These are phyloP conservation scores for Ensete ventricosum DNA, from an alignment of 176 grass and related monocot species.

Conservation along the genomic window DNA sequence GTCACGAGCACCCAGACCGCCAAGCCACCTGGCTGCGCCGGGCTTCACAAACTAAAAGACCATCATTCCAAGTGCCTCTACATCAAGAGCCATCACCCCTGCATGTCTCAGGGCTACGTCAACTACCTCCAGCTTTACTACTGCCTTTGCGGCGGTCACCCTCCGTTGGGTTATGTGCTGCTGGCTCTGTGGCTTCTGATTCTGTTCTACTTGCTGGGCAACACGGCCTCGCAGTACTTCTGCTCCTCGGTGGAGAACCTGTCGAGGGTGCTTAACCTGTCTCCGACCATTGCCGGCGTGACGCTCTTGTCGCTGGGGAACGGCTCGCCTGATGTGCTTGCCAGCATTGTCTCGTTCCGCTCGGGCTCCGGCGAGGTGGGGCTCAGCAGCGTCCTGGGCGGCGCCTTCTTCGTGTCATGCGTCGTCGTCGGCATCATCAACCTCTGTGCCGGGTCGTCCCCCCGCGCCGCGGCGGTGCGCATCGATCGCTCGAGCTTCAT, in stretches of 20 bases:
- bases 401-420: slow-evolving; percentile 71
- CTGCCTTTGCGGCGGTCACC: neutral
- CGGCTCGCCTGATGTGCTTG: slow-evolving; percentile 5
- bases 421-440: slow-evolving; percentile 68
- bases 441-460: slow-evolving; percentile 15
- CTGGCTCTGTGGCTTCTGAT: slow-evolving; percentile 5
- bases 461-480: neutral
- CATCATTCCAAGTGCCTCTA: slow-evolving; percentile 3
- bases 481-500: slow-evolving; percentile 59
- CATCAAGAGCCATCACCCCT: neutral
- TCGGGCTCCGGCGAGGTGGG: slow-evolving; percentile 46
- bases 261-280: neutral
- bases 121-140: slow-evolving; percentile 3
- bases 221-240: slow-evolving; percentile 3
- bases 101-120: neutral
- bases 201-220: slow-evolving; percentile 1
- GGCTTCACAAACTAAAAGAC: neutral
- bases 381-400: slow-evolving; percentile 67
- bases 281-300: neutral
- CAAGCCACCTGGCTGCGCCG: neutral
- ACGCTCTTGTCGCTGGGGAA: slow-evolving; percentile 6
- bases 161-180: neutral
- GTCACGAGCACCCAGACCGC: neutral
- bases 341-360: slow-evolving; percentile 9
- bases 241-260: slow-evolving; percentile 6